Evolutionary conservation across 352 stramenopile genomes (phyloP).

Genomic region (Globisporangium spiculum): DNA sequence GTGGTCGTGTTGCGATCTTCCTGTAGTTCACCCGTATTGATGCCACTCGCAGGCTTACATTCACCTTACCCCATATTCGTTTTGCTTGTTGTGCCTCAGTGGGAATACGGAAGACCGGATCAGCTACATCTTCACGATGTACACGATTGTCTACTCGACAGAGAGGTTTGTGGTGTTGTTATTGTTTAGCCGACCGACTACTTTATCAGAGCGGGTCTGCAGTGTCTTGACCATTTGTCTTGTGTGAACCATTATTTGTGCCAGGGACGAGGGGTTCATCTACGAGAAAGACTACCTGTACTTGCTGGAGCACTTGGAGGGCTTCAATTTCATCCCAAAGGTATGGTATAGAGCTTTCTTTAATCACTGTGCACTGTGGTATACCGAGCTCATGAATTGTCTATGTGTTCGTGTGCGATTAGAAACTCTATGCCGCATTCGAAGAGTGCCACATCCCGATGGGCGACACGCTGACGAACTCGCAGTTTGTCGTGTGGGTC

Average conservation of each 20-base stretch:
- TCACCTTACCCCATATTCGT: background rate
- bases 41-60: background rate
- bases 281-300: constrained; percentile 69
- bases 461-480: constrained; percentile 48
- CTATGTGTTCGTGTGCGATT: background rate
- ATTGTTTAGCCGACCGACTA: background rate
- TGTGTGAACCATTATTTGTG: constrained; percentile 5
- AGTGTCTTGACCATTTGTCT: background rate
- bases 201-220: background rate
- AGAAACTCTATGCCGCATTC: constrained; percentile 72
- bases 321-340: constrained; percentile 64
- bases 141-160: constrained; percentile 66
- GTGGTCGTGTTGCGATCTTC: constrained; percentile 9
- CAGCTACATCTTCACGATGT: constrained; percentile 86
- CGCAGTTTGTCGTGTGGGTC: constrained; percentile 75
- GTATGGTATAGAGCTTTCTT: constrained; percentile 14
- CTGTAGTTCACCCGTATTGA: background rate
- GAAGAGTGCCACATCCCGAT: constrained; percentile 66
- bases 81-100: constrained; percentile 27
- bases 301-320: constrained; percentile 63
- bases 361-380: background rate
- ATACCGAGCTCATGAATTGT: background rate
- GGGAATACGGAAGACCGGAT: constrained; percentile 87
- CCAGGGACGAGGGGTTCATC: constrained; percentile 56
- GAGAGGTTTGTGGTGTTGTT: constrained; percentile 40